Evolutionary conservation across 495 filamentous ascomycete species (phyloP), one percentile per base, ranked within the genome.

Genomic region (Geopyxis carbonaria): DNA sequence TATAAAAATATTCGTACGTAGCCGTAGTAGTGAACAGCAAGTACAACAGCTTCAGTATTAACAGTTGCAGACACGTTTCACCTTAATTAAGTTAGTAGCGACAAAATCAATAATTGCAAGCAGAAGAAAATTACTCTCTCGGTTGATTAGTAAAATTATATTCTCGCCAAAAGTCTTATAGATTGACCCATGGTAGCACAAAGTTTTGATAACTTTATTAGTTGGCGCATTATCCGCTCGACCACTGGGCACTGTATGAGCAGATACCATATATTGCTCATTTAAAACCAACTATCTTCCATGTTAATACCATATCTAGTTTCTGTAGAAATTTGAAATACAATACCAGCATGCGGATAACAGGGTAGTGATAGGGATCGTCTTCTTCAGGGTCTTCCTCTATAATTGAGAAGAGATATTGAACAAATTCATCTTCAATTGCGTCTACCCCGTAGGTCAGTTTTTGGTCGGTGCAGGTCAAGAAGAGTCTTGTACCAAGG

Each of bases 161-260:
- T 95, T 95, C 61, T 93, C 87, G 38, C 89, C 89, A 60, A 97
- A 95, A 2, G 87, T 94, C 54, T 84, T 86, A 60, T 82, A 95
- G 10, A 64, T 59, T 28, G 72, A 69, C 3, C 89, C 89, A 52
- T 83, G 66, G 22, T 80, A 57, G 13, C 81, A 81, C 24, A 97
- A 68, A 11, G 80, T 59, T 52, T 95, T 95, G 56, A 95, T 80
- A 21, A 97, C 79, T 50, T 82, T 78, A 57, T 97, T 97, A 9
- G 89, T 94, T 44, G 85, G 60, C 22, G 60, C 53, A 5, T 55
- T 47, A 6, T 75, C 67, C 28, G 73, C 63, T 29, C 70, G 66
- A 21, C 70, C 67, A 10, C 60, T 63, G 13, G 51, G 51, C 8
- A 63, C 59, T 0, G 65, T 57, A 4, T 75, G 72, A 6, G 73